Evolutionary conservation across 495 filamentous ascomycete genomes (phyloP).

Genomic region (Aspergillus kassunensis): DNA sequence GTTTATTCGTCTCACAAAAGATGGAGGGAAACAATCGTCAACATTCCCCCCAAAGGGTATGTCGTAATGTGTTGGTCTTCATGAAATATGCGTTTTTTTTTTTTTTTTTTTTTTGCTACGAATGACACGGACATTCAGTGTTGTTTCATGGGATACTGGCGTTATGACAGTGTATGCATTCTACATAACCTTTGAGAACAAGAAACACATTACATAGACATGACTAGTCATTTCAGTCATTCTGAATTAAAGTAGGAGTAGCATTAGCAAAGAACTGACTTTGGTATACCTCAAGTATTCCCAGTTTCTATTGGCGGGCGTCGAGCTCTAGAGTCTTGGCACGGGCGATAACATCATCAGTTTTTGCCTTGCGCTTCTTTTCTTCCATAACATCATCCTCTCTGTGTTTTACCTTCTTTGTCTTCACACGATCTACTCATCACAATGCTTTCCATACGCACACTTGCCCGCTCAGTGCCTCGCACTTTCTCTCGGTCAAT

Average conservation of each 20-base stretch:
- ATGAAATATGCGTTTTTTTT: neutral
- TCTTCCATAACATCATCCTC: slow-evolving; percentile 16
- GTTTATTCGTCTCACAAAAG: slow-evolving; percentile 57
- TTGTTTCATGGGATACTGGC: slow-evolving; percentile 23
- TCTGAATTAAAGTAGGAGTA: too few species aligned
- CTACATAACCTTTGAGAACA: too few species aligned
- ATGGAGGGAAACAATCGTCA: slow-evolving; percentile 52
- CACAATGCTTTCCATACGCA: slow-evolving; percentile 76
- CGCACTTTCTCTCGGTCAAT: slow-evolving; percentile 60
- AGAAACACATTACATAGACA: too few species aligned
- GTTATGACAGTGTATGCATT: slow-evolving; percentile 9
- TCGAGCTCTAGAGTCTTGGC: slow-evolving; percentile 27
- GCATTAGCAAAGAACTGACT: too few species aligned
- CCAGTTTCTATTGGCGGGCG: neutral
- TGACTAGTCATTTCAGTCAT: too few species aligned
- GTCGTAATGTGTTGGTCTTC: slow-evolving; percentile 28
- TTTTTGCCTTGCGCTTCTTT: slow-evolving; percentile 13
- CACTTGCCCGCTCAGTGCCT: slow-evolving; percentile 66
- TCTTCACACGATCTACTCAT: slow-evolving; percentile 6
- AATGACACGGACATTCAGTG: slow-evolving; percentile 7
- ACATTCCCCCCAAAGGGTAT: slow-evolving; percentile 68
- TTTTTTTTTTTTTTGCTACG: slow-evolving; percentile 14
- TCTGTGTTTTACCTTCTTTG: slow-evolving; percentile 11
- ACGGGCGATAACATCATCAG: slow-evolving; percentile 32
- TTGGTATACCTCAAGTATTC: too few species aligned